phyloP scores from a whole-genome alignment of 2,329 filamentous ascomycete genomes.

The Hortaea sp. region DNA sequence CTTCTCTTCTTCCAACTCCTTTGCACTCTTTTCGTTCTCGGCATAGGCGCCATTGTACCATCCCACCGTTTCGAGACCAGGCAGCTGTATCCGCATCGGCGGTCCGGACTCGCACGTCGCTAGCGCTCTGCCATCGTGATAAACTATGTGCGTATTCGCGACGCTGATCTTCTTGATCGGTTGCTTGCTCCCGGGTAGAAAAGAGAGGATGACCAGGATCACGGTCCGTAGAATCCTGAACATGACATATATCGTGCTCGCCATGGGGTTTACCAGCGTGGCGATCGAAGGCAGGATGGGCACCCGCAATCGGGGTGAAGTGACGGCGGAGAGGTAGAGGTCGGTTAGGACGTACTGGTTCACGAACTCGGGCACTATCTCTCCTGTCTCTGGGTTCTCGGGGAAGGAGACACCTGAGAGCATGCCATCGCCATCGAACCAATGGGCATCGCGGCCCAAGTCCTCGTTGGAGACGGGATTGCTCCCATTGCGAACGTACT shows the following conservation, averaged over 20 bases:
- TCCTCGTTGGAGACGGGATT: constrained; percentile 57
- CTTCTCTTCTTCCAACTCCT: constrained; percentile 1
- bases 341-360: constrained; percentile 63
- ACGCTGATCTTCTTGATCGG: constrained; percentile 59
- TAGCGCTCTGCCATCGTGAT: constrained; percentile 58
- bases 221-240: constrained; percentile 48
- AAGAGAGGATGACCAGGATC: constrained; percentile 47
- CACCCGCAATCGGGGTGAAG: constrained; percentile 36
- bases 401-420: constrained; percentile 56
- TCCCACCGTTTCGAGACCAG: constrained; percentile 55
- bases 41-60: constrained; percentile 55
- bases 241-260: constrained; percentile 41
- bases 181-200: constrained; percentile 45
- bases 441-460: constrained; percentile 53
- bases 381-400: constrained; percentile 28
- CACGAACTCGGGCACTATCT: constrained; percentile 52
- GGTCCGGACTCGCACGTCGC: constrained; percentile 64
- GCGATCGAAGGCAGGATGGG: constrained; percentile 60
- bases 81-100: constrained; percentile 55
- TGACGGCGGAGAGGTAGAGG: constrained; percentile 46
- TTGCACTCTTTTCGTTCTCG: constrained; percentile 36
- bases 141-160: constrained; percentile 57
- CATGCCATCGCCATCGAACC: constrained; percentile 71
- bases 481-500: constrained; percentile 63
- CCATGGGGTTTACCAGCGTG: constrained; percentile 52